These are phyloP conservation scores for Wolfiporia cocos DNA, from an alignment of 1,284 basidiomycete species.

Conservation along the genomic window DNA sequence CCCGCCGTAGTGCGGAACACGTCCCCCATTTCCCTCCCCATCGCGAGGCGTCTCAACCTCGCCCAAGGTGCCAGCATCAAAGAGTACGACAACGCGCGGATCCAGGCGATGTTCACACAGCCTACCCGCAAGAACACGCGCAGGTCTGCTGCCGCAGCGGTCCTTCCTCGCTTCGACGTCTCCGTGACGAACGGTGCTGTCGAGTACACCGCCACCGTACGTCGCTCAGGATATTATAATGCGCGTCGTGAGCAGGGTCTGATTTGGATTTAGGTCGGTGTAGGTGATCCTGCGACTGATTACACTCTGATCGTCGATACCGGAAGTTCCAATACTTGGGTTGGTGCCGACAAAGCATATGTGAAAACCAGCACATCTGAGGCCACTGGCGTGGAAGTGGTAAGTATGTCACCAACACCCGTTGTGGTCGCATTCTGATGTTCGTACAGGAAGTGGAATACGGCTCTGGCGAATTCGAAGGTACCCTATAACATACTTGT, in stretches of 20 bases:
- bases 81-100: constrained; percentile 21
- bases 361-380: constrained; percentile 38
- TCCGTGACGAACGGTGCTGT: constrained; percentile 20
- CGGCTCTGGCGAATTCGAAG: constrained; percentile 17
- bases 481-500: neutral
- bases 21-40: constrained; percentile 17
- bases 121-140: too few species aligned
- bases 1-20: constrained; percentile 19
- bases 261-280: constrained; percentile 12
- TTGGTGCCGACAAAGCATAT: constrained; percentile 43
- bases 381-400: constrained; percentile 17
- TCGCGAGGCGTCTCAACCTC: constrained; percentile 20
- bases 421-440: too few species aligned
- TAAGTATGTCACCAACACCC: constrained; percentile 2
- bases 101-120: too few species aligned
- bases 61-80: constrained; percentile 14
- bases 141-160: too few species aligned
- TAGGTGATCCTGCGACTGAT: constrained; percentile 21
- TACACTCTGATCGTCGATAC: constrained; percentile 24
- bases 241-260: too few species aligned
- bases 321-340: constrained; percentile 57
- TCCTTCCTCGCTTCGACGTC: constrained; percentile 11
- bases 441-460: constrained; percentile 16
- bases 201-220: constrained; percentile 19
- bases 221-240: neutral